Conservation (phyloP, 441 rosid species). For the Brassica balearica region DNA sequence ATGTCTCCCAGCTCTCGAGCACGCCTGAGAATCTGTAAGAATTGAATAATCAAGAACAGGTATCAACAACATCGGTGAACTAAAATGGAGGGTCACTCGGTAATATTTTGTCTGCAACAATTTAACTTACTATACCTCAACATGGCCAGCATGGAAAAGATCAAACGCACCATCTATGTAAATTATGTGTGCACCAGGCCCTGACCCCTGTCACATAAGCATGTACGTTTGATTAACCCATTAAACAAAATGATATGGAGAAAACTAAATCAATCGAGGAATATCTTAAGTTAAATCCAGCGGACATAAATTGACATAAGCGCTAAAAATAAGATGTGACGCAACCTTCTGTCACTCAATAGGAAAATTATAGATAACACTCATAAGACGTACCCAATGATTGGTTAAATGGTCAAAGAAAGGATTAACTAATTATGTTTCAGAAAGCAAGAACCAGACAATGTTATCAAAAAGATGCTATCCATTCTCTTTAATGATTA, state of each 20-base stretch:
- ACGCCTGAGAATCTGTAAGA: conserved; percentile 71
- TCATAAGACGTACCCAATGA: conserved; percentile 1
- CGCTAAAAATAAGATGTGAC: background rate
- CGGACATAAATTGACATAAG: background rate
- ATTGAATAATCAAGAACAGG: conserved; percentile 28
- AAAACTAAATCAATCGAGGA: conserved; percentile 14
- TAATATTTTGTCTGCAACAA: conserved; percentile 11
- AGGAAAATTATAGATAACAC: conserved; percentile 16
- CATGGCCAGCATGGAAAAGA: conserved; percentile 99
- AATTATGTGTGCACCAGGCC: conserved; percentile 79
- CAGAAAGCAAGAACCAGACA: background rate
- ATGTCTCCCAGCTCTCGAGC: conserved; percentile 91
- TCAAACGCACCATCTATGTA: conserved; percentile 94
- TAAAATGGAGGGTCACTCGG: background rate
- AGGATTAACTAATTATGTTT: background rate
- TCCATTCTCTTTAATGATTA: background rate
- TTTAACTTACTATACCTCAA: conserved; percentile 63
- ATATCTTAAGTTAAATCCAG: conserved; percentile 10
- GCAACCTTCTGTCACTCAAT: conserved; percentile 5
- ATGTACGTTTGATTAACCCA: background rate
- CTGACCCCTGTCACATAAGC: conserved; percentile 67
- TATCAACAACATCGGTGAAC: conserved; percentile 14
- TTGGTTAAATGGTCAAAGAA: background rate
- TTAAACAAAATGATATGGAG: conserved; percentile 20
- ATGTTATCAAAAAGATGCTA: background rate